Evolutionary conservation across 139 green algal genomes (phyloP), one percentile per base, ranked within the genome.

Genomic region (Volvox africanus): DNA sequence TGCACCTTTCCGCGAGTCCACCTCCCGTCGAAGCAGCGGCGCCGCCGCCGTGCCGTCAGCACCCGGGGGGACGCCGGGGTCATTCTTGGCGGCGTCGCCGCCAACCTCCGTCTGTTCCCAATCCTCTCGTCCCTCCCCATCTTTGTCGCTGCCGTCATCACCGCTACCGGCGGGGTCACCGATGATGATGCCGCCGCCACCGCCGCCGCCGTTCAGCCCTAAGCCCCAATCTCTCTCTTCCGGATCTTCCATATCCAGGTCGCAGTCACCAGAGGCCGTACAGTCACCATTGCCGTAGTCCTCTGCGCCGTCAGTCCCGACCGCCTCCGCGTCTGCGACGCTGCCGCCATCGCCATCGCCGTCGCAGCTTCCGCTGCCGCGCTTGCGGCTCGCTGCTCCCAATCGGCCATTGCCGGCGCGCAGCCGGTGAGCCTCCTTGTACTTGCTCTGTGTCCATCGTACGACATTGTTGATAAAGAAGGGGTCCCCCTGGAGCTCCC

Each of bases 401-500:
- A n/a, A n/a, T 0, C 17, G 50, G 14, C 44, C 50, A 22, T 44
- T 86, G 13, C 80, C 50, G 50, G 80, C 61, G 61, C 61, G 61
- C 1, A 11, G 50, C 50, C 50, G 50, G 50, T 87, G 61, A 20
- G 61, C 14, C 30, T 76, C 61, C 81, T 76, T 87, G 81, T 87
- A 87, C 81, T 76, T 76, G 61, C 21, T 61, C 81, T 61, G n/a
- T n/a, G 81, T 61, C 81, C 81, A 87, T 2, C 20, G 61, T 35
- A 77, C 81, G 22, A 87, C 61, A 65, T 61, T 26, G 2, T 61
- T 65, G 30, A 32, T 0, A 30, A 87, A 87, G 81, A 87, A 87
- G 61, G 81, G 81, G 24, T 87, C 81, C 12, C 17, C 30, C 36
- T 76, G 81, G 37, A 87, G 81, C 21, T 87, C 81, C 30, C 81